Percentiles rank a stretch among this genome's conserved stretches.
These are phyloP conservation scores for Fusarium longipes DNA, from an alignment of 2,329 filamentous ascomycete genomes.

Conservation along the genomic window DNA sequence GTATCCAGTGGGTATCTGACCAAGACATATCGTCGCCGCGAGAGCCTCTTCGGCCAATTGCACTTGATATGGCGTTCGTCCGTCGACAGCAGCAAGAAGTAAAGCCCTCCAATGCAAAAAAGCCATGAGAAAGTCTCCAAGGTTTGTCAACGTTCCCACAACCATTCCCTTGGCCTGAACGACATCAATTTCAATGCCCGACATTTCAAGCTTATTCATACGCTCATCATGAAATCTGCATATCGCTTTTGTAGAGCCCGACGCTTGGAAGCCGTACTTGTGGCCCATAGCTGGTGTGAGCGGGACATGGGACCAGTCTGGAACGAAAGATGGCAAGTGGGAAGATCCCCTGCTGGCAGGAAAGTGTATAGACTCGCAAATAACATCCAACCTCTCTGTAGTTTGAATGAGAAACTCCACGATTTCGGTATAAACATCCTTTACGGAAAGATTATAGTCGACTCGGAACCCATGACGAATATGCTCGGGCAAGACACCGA, in stretches of 20 bases:
- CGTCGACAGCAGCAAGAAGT: not conserved
- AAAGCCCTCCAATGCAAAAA: constrained; percentile 33
- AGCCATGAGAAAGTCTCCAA: constrained; percentile 32
- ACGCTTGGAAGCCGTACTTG: constrained; percentile 19
- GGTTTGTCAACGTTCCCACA: constrained; percentile 21
- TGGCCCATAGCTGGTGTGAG: constrained; percentile 20
- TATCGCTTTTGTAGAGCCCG: not conserved
- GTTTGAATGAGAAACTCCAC: constrained; percentile 32
- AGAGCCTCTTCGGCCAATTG: constrained; percentile 20
- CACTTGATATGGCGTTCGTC: not conserved
- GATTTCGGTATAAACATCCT: constrained; percentile 26
- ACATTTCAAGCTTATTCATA: constrained; percentile 28
- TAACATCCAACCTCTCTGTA: constrained; percentile 11
- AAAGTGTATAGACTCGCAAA: constrained; percentile 27
- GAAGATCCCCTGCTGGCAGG: constrained; percentile 8
- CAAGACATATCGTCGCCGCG: constrained; percentile 20
- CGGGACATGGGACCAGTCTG: constrained; percentile 29
- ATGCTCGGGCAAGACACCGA: constrained; percentile 6
- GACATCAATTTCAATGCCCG: constrained; percentile 1
- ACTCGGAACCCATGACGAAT: constrained; percentile 4
- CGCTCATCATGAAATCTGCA: constrained; percentile 14
- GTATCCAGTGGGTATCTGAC: constrained; percentile 9
- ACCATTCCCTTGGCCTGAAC: constrained; percentile 13
- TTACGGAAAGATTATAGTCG: constrained; percentile 22
- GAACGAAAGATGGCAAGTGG: constrained; percentile 24